phyloP scores from a whole-genome alignment of 2,329 filamentous ascomycete species.

The Cladophialophora psammophila region DNA sequence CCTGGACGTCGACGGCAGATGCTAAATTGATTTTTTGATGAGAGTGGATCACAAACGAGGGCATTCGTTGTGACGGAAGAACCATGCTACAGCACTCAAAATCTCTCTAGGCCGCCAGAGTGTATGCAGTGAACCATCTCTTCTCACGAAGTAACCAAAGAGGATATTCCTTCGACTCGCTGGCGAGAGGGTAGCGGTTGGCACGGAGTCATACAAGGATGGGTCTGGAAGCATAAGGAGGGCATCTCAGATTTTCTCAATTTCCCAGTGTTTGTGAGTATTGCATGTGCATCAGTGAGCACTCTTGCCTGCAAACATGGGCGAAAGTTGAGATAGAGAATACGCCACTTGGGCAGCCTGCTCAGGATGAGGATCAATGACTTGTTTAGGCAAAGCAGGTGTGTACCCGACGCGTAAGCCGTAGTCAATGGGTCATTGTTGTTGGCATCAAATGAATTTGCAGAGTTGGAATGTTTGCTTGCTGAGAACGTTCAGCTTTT shows the following conservation, averaged over 20 bases:
- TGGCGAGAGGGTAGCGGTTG: background rate
- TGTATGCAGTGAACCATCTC: background rate
- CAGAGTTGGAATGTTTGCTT: constrained; percentile 5
- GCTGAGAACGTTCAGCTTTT: constrained; percentile 16
- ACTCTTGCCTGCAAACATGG: background rate
- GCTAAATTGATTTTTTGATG: background rate
- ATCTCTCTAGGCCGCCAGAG: background rate
- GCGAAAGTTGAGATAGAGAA: background rate
- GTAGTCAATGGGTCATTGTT: background rate
- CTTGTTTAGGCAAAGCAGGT: background rate
- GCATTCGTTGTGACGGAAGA: background rate
- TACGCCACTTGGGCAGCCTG: background rate
- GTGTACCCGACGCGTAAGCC: background rate
- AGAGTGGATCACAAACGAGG: background rate
- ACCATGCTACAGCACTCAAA: background rate
- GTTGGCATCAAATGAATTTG: constrained; percentile 11
- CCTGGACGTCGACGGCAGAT: background rate
- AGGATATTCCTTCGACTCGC: background rate
- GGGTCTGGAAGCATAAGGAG: background rate
- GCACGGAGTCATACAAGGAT: background rate
- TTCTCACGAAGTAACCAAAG: background rate
- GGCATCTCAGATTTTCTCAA: background rate
- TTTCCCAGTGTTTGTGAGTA: no score
- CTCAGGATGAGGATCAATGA: background rate
- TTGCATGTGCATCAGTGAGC: background rate